Evolutionary conservation across 75 land plant species (phyloP).

Genomic region (Sequoiadendron giganteum): DNA sequence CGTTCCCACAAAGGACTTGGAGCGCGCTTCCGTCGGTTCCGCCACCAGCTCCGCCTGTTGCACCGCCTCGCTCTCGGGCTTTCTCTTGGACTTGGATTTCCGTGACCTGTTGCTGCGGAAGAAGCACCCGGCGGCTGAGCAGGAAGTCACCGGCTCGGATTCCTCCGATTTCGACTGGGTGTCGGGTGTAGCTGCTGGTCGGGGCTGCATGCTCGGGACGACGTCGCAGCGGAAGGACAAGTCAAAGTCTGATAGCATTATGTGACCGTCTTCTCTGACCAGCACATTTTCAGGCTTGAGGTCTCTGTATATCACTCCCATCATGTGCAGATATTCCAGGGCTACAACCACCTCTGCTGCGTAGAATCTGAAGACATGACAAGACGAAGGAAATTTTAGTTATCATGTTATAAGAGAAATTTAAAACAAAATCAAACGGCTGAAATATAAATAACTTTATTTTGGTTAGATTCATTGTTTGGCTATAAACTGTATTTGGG

Average conservation of each 20-base stretch:
- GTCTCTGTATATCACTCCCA: constrained; percentile 77
- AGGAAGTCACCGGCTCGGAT: not conserved
- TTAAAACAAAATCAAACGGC: not conserved
- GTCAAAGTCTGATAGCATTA: constrained; percentile 86
- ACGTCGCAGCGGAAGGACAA: constrained; percentile 67
- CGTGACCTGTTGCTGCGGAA: not conserved
- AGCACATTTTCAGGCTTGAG: constrained; percentile 84
- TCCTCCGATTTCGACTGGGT: not conserved
- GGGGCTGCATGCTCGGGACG: constrained; percentile 38
- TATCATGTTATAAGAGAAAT: not conserved
- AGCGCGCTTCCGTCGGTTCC: constrained; percentile 68
- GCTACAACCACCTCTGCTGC: constrained; percentile 78
- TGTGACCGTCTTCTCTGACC: constrained; percentile 67
- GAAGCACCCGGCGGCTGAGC: not conserved
- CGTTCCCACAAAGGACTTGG: constrained; percentile 76
- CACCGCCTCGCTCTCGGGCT: not conserved
- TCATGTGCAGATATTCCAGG: constrained; percentile 78
- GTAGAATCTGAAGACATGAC: constrained; percentile 47
- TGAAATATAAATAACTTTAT: not conserved
- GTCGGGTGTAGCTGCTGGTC: not conserved
- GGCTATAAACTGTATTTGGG: not conserved
- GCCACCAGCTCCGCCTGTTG: constrained; percentile 56
- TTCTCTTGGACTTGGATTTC: not conserved
- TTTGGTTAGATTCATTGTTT: not conserved
- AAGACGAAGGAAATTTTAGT: not conserved